These are phyloP conservation scores for Eurotiales sp. DNA, from an alignment of 2,329 filamentous ascomycete genomes.

Conservation along the genomic window DNA sequence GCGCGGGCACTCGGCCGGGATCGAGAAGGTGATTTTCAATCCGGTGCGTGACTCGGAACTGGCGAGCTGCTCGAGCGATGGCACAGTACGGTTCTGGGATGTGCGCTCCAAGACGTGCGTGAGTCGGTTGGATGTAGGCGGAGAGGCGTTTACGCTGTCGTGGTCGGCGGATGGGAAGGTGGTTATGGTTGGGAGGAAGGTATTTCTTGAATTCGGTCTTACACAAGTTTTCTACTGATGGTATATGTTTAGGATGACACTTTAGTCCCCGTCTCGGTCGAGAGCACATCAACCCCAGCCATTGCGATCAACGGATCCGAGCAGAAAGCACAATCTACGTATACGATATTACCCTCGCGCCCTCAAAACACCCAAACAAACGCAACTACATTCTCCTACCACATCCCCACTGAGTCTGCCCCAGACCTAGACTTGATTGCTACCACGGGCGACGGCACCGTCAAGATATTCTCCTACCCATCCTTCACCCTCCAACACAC, in stretches of 20 bases:
- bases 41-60: slow-evolving; percentile 48
- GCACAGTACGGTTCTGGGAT: slow-evolving; percentile 50
- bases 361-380: slow-evolving; percentile 48
- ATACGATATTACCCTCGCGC: slow-evolving; percentile 39
- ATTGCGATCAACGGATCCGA: slow-evolving; percentile 21
- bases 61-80: slow-evolving; percentile 48
- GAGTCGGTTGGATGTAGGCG: slow-evolving; percentile 46
- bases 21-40: slow-evolving; percentile 49
- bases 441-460: slow-evolving; percentile 48
- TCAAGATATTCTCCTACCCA: slow-evolving; percentile 47
- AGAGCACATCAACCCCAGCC: slow-evolving; percentile 36
- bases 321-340: slow-evolving; percentile 20
- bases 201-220: slow-evolving; percentile 22
- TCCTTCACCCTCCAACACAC: slow-evolving; percentile 43
- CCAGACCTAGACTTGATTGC: slow-evolving; percentile 43
- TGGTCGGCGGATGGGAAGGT: slow-evolving; percentile 48
- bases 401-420: slow-evolving; percentile 31
- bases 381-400: slow-evolving; percentile 46
- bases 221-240: neutral
- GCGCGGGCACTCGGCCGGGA: slow-evolving; percentile 44
- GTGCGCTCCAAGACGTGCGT: slow-evolving; percentile 48
- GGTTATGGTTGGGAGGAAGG: slow-evolving; percentile 47
- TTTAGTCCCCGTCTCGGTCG: slow-evolving; percentile 43
- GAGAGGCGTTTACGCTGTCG: slow-evolving; percentile 47
- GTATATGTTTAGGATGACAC: slow-evolving; percentile 39